Evolutionary conservation across 192 early-diverging fungal genomes (phyloP).

Genomic region (Backusella sp.): DNA sequence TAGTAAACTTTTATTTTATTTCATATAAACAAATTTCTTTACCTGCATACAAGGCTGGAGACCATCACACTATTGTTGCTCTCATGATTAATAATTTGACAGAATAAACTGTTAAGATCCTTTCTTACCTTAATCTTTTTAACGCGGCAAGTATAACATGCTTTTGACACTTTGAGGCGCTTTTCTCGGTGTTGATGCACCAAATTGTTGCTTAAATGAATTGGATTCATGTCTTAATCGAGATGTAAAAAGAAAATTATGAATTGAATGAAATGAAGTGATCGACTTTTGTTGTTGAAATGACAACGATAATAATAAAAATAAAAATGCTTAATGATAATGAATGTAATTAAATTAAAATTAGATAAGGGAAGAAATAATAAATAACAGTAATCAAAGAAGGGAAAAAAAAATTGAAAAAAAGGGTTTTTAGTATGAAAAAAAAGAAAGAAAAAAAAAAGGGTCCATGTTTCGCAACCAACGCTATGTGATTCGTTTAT

Average conservation of each 20-base stretch:
- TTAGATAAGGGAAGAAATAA: neutral
- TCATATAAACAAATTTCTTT: neutral
- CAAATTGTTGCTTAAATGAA: neutral
- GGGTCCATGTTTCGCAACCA: conserved; percentile 14
- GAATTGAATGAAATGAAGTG: neutral
- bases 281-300: neutral
- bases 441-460: conserved; percentile 5
- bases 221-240: neutral
- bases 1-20: neutral
- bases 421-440: neutral
- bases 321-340: neutral
- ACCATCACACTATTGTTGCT: conserved; percentile 25
- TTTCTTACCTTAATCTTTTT: conserved; percentile 29
- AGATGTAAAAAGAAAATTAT: neutral
- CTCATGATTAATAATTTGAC: neutral
- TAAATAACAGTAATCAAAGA: neutral
- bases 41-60: conserved; percentile 37
- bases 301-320: neutral
- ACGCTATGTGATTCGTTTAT: conserved; percentile 11
- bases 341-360: neutral
- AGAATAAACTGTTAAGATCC: neutral
- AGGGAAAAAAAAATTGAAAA: neutral
- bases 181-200: neutral
- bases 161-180: conserved; percentile 27
- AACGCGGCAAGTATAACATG: conserved; percentile 27